Base-by-base conservation (phyloP, 2,329 filamentous ascomycete species). In the Pseudogymnoascus sp. region DNA sequence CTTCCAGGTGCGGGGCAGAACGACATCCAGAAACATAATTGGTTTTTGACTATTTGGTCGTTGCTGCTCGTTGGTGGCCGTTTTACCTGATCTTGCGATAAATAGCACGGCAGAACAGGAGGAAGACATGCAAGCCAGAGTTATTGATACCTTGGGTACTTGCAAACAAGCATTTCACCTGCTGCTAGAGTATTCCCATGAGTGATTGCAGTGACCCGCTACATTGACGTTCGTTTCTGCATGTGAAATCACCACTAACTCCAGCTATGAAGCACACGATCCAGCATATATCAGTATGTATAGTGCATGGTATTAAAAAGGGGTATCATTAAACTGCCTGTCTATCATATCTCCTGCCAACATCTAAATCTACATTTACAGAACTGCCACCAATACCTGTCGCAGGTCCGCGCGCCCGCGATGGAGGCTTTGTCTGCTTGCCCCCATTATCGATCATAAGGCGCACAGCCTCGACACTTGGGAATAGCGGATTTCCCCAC, bases 401-500 rank as follows among this genome's bases (percentile, higher is more conserved):
- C 50, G 5, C 29, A 13, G 50, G 50, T 33, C 16, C 50, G 16
- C 50, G 50, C 29, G 50, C n/a, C 47, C 14, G 24, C 11, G 47
- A 16, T 13, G 50, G 14, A 33, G 50, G 50, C 10, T 56, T 56
- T 21, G n/a, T 29, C 11, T 56, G 50, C 29, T 56, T 56, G 10
- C 29, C 50, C 6, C 50, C 60, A 35, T 61, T 61, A 31, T 35
- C 50, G 7, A 63, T 61, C 62, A 29, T 40, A 19, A 24, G 11
- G 24, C 42, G 31, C 14, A 63, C 19, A 26, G 56, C 56, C 50
- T 63, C 53, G 8, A 61, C n/a, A 44, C 40, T 61, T 11, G 24
- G 35, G 16, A 62, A 62, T 13, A 64, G 24, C 10, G 26, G 42
- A 4, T 42, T 53, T 13, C 68, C 71, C 16, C 71, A 63, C 29